Conservation (phyloP, 2,329 filamentous ascomycete species). For the Fusarium camptoceras region DNA sequence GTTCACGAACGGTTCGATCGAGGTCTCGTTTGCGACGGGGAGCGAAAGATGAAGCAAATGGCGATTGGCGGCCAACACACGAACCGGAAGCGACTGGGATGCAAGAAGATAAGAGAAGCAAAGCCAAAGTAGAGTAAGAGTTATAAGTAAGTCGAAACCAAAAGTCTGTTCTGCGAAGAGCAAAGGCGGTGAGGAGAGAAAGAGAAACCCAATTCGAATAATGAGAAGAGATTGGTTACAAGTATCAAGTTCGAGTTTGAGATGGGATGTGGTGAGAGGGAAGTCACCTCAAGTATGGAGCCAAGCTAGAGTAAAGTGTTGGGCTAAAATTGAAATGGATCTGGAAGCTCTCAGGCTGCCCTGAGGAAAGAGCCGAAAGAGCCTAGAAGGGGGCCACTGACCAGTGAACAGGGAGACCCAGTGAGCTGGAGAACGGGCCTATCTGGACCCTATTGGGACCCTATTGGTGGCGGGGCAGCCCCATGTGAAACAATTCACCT, state of each 20-base stretch:
- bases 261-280: slow-evolving; percentile 27
- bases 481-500: slow-evolving; percentile 32
- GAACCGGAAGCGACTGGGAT: slow-evolving; percentile 1
- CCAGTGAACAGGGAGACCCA: slow-evolving; percentile 6
- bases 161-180: not conserved
- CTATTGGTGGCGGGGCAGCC: slow-evolving; percentile 29
- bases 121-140: not conserved
- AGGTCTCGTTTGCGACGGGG: slow-evolving; percentile 31
- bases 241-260: slow-evolving; percentile 26
- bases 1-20: slow-evolving; percentile 11
- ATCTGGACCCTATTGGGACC: slow-evolving; percentile 22
- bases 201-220: not conserved
- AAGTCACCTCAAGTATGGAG: slow-evolving; percentile 9
- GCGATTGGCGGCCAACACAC: slow-evolving; percentile 17
- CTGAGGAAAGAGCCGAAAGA: slow-evolving; percentile 36
- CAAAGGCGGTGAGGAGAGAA: slow-evolving; percentile 21
- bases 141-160: not conserved
- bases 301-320: slow-evolving; percentile 26
- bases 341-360: slow-evolving; percentile 40
- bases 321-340: slow-evolving; percentile 44
- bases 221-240: slow-evolving; percentile 23
- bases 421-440: slow-evolving; percentile 21
- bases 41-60: slow-evolving; percentile 20
- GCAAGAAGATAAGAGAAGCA: slow-evolving; percentile 15
- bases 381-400: not conserved